Base-by-base conservation (phyloP, 2,329 filamentous ascomycete genomes). In the Aspergillus sp. region DNA sequence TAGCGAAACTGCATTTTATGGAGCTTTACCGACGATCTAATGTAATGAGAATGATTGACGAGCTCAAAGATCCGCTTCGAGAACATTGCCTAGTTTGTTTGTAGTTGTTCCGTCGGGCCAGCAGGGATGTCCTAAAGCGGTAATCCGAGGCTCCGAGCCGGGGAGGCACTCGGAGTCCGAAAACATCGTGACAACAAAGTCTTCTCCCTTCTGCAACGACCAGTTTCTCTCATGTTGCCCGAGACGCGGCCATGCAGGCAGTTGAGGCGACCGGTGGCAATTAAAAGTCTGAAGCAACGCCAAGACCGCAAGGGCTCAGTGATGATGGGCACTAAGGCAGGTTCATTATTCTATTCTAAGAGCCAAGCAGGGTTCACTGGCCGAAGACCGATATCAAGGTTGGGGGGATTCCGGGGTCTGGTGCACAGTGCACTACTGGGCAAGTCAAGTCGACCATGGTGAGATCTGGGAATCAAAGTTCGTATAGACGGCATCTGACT, bases 121-220 rank as follows among this genome's bases (percentile, higher is more conserved):
- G 24, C 27, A 27, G 21, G 47, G 47, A 37, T 45, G 56, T 63
- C 61, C 59, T 37, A 51, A 60, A 55, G 15, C 44, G 61, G 62
- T 41, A 63, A 63, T 39, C 55, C 52, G 53, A 56, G 40, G 40
- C 17, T 9, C n/a, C 43, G 14, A 21, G 12, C n/a, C 24, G 23
- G 23, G 24, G 23, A 31, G 44, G 6, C 23, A 6, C 12, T 21
- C 17, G 41, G 41, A 21, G 21, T 12, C 19, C 21, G 41, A 45
- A 17, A 43, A 43, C n/a, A 43, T 37, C 35, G 15, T n/a, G 15
- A 37, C 35, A 37, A n/a, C 35, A n/a, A n/a, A 37, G 35, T 24
- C 27, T 11, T 31, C 27, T 9, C 27, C 4, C 27, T 31, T 31
- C 9, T 31, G 27, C 27, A 31, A 11, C 1, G 27, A 31, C 9